These are phyloP conservation scores for Aulographum hederae DNA, from an alignment of 2,329 filamentous ascomycete species.

Conservation along the genomic window DNA sequence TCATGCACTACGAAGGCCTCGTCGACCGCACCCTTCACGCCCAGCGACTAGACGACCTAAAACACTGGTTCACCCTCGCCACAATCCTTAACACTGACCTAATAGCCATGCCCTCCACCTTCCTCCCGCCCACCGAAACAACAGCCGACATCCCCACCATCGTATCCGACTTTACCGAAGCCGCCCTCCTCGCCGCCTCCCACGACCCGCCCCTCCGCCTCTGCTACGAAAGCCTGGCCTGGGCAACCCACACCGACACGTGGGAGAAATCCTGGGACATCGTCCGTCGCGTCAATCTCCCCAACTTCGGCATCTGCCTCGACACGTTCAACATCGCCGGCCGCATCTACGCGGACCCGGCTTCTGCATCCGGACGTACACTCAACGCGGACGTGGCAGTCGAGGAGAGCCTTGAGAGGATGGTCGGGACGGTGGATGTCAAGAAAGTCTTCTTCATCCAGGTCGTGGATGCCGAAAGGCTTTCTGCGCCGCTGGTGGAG, in stretches of 20 bases:
- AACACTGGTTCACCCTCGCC: slow-evolving; percentile 51
- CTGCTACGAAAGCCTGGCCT: slow-evolving; percentile 57
- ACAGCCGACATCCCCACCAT: slow-evolving; percentile 37
- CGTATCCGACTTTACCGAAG: slow-evolving; percentile 40
- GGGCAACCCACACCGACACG: slow-evolving; percentile 49
- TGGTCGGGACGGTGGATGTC: slow-evolving; percentile 38
- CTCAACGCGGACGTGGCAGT: slow-evolving; percentile 37
- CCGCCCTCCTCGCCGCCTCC: slow-evolving; percentile 47
- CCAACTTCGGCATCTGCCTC: slow-evolving; percentile 60
- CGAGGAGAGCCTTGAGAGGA: slow-evolving; percentile 31
- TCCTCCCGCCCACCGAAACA: slow-evolving; percentile 35
- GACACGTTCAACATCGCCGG: slow-evolving; percentile 67
- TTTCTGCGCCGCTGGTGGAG: slow-evolving; percentile 36
- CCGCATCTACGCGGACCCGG: slow-evolving; percentile 51
- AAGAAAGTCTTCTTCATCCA: slow-evolving; percentile 59
- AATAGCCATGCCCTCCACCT: slow-evolving; percentile 57
- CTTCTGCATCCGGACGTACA: slow-evolving; percentile 30
- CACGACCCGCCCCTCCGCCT: slow-evolving; percentile 43
- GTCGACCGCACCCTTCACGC: slow-evolving; percentile 40
- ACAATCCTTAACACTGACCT: slow-evolving; percentile 47
- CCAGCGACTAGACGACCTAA: slow-evolving; percentile 41
- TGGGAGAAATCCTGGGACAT: slow-evolving; percentile 60
- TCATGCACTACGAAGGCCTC: slow-evolving; percentile 61
- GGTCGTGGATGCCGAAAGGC: slow-evolving; percentile 53
- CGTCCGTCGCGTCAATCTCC: slow-evolving; percentile 42